phyloP scores from a whole-genome alignment of 257 asterid species.

The Buddleja alternifolia region DNA sequence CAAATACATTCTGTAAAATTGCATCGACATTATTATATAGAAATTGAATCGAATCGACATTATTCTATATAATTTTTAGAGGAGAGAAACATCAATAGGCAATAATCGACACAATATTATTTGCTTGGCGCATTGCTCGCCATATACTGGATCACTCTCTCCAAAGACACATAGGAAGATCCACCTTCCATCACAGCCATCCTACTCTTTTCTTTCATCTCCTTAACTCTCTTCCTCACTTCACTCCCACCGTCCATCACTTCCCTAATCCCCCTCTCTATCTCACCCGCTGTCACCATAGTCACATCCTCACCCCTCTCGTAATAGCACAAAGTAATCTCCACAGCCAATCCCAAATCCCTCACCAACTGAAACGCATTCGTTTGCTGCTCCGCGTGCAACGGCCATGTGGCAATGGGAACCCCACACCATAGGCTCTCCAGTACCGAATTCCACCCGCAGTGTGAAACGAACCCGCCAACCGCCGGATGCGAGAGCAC shows the following conservation, averaged over 20 bases:
- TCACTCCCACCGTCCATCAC: constrained; percentile 45
- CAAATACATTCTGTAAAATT: too few species aligned
- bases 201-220: constrained; percentile 47
- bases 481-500: constrained; percentile 47
- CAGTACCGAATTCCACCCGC: constrained; percentile 73
- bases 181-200: constrained; percentile 47
- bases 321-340: constrained; percentile 39
- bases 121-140: constrained; percentile 12
- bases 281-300: constrained; percentile 32
- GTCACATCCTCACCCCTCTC: constrained; percentile 31
- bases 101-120: too few species aligned
- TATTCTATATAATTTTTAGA: too few species aligned
- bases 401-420: constrained; percentile 68
- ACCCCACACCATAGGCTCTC: constrained; percentile 70
- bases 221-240: constrained; percentile 40
- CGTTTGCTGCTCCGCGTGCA: constrained; percentile 59
- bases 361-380: constrained; percentile 62
- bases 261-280: constrained; percentile 46
- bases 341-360: constrained; percentile 56
- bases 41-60: too few species aligned
- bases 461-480: constrained; percentile 69
- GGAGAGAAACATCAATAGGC: too few species aligned
- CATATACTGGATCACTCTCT: constrained; percentile 32
- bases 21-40: too few species aligned
- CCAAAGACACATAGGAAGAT: constrained; percentile 43